A percentile compares a stretch with the other conserved stretches of the same genome.
Conservation (phyloP, 1,139 yeast genomes). For the Ogataea hybrid region DNA sequence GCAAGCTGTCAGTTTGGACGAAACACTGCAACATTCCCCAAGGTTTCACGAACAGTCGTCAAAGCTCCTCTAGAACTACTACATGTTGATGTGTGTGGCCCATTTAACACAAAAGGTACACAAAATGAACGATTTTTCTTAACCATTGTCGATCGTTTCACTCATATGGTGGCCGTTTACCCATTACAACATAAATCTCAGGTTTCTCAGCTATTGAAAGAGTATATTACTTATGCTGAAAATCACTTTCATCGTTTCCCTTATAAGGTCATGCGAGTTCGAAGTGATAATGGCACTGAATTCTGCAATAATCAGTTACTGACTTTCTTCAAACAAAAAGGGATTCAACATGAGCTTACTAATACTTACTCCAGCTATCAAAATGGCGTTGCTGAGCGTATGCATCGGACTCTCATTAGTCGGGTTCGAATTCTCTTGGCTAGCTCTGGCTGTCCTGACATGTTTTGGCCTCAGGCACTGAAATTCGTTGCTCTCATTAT, state of each 20-base stretch:
- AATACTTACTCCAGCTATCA: background rate
- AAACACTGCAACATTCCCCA: background rate
- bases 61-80: background rate
- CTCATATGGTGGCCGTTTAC: background rate
- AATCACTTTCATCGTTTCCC: background rate
- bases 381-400: conserved; percentile 2
- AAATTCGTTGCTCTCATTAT: background rate
- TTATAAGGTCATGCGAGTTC: background rate
- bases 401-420: background rate
- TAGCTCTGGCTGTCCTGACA: background rate
- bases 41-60: background rate
- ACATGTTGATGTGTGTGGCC: conserved; percentile 3
- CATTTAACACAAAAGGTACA: background rate
- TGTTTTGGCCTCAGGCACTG: conserved; percentile 1
- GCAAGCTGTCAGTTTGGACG: background rate
- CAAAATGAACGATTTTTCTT: background rate
- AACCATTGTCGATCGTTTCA: background rate
- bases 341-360: conserved; percentile 1
- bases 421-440: background rate
- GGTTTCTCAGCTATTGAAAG: background rate
- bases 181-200: background rate
- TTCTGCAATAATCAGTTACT: background rate
- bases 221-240: background rate
- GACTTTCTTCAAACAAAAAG: background rate
- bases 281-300: conserved; percentile 2